phyloP scores from a whole-genome alignment of 2,329 filamentous ascomycete species.

The Dothideomycetes sp. region DNA sequence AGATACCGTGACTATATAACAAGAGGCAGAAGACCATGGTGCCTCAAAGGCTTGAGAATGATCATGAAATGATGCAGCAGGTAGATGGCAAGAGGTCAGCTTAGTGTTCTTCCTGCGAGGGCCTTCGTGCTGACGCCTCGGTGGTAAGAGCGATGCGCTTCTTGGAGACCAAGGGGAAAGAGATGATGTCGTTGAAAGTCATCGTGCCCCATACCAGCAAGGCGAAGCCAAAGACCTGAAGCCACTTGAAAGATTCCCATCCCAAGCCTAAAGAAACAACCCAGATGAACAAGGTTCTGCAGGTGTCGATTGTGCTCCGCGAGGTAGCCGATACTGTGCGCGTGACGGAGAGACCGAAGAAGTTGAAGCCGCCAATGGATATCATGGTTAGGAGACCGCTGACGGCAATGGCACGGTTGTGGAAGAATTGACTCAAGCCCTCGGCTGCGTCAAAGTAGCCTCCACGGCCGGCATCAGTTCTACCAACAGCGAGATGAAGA shows the following conservation, averaged over 20 bases:
- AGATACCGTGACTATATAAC: too few relatives aligned
- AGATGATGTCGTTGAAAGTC: slow-evolving; percentile 74
- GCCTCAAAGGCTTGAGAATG: too few relatives aligned
- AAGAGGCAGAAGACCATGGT: too few relatives aligned
- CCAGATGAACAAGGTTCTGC: slow-evolving; percentile 97
- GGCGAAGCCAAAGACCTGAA: slow-evolving; percentile 81
- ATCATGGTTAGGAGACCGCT: slow-evolving; percentile 91
- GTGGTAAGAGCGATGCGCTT: background rate
- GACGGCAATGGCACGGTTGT: slow-evolving; percentile 58
- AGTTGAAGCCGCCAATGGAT: slow-evolving; percentile 97
- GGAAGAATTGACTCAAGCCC: slow-evolving; percentile 69
- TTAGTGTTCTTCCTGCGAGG: background rate
- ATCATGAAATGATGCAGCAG: too few relatives aligned
- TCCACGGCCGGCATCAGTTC: slow-evolving; percentile 58
- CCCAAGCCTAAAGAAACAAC: slow-evolving; percentile 82
- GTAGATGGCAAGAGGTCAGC: background rate
- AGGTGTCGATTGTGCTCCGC: slow-evolving; percentile 93
- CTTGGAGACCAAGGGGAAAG: background rate
- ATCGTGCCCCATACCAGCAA: slow-evolving; percentile 94
- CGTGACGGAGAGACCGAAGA: slow-evolving; percentile 92
- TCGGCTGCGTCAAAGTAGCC: slow-evolving; percentile 88
- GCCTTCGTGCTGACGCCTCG: background rate
- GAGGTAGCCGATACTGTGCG: slow-evolving; percentile 82
- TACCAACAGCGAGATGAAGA: slow-evolving; percentile 66
- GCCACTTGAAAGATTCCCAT: slow-evolving; percentile 97